Conservation (phyloP, 495 filamentous ascomycete genomes). For the Xylaria cubensis region DNA sequence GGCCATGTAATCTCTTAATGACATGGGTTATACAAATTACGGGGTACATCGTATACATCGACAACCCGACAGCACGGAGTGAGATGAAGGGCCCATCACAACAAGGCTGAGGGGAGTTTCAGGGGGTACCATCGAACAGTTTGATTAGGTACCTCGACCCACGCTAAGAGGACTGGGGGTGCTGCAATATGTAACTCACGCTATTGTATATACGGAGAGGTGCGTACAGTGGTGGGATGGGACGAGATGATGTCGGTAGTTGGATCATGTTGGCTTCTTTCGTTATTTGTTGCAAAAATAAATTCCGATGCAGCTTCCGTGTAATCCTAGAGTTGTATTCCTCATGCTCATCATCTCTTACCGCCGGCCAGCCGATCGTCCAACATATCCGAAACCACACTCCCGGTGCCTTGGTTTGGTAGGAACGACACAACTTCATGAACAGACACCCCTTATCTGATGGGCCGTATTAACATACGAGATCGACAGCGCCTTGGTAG, state of each 20-base stretch:
- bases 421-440: background rate
- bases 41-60: background rate
- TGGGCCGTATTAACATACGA: slow-evolving; percentile 1
- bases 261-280: background rate
- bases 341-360: slow-evolving; percentile 1
- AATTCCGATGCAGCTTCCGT: slow-evolving; percentile 14
- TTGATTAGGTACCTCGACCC: background rate
- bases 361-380: slow-evolving; percentile 7
- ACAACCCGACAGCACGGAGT: slow-evolving; percentile 13
- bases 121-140: background rate
- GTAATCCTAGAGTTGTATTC: background rate
- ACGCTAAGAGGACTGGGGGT: background rate
- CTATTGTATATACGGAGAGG: slow-evolving; percentile 1
- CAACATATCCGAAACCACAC: slow-evolving; percentile 8
- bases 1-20: slow-evolving; percentile 7
- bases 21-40: slow-evolving; percentile 12
- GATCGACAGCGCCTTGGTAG: background rate
- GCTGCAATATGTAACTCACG: background rate
- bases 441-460: slow-evolving; percentile 10
- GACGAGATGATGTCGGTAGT: slow-evolving; percentile 18
- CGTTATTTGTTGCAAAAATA: slow-evolving; percentile 11
- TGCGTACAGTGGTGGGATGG: background rate
- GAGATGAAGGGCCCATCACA: slow-evolving; percentile 17
- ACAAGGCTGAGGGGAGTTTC: slow-evolving; percentile 17
- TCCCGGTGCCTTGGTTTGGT: background rate